Percentiles rank a stretch among this genome's conserved stretches.
phyloP scores from a whole-genome alignment of 2,329 filamentous ascomycete species.

The Byssothecium circinans region DNA sequence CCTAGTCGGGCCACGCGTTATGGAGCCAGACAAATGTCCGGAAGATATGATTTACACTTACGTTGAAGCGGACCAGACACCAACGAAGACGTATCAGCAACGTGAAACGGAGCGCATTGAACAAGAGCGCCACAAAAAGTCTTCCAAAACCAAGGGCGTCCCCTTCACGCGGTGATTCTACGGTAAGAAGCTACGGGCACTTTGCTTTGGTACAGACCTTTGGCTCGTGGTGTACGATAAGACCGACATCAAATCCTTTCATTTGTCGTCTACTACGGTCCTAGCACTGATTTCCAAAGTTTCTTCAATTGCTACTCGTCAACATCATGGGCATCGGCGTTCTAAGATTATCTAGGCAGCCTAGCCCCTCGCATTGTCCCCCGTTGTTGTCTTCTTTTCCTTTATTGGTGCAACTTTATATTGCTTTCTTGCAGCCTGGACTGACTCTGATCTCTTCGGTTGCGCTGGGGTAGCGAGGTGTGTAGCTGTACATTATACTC shows the following conservation, averaged over 20 bases:
- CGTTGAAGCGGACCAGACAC: constrained; percentile 9
- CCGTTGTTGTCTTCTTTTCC: not conserved
- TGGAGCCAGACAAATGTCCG: not conserved
- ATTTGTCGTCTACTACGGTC: too few species aligned
- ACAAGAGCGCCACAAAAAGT: not conserved
- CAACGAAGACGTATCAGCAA: constrained; percentile 2
- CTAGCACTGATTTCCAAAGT: not conserved
- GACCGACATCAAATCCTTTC: too few species aligned
- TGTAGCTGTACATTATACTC: too few species aligned
- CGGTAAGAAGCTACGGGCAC: too few species aligned
- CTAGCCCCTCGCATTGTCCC: not conserved
- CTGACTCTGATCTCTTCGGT: too few species aligned
- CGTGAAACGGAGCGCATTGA: not conserved
- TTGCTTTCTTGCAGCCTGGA: not conserved
- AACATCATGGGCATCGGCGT: not conserved
- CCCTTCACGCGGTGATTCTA: too few species aligned
- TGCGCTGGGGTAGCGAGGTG: too few species aligned
- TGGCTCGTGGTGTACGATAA: too few species aligned
- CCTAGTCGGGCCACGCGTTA: not conserved
- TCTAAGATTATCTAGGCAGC: not conserved
- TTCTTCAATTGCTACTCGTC: not conserved
- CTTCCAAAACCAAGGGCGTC: not conserved
- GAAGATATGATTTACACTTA: constrained; percentile 8
- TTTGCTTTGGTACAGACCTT: too few species aligned
- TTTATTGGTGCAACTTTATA: not conserved